phyloP scores from a whole-genome alignment of 176 grass and related monocot species.

The Bothriochloa decipiens region DNA sequence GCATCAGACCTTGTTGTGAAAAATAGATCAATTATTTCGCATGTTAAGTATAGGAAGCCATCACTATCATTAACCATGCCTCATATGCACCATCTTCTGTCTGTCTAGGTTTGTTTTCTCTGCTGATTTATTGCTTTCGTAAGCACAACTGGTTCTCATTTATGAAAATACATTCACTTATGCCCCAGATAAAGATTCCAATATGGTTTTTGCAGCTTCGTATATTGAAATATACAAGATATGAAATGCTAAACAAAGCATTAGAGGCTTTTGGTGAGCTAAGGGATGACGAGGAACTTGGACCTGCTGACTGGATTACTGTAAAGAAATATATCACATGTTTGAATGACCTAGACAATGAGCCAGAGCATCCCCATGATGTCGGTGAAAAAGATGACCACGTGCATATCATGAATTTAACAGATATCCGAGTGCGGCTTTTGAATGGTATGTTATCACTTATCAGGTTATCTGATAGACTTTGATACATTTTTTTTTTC shows the following conservation, averaged over 20 bases:
- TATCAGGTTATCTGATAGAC: neutral
- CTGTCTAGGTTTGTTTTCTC: neutral
- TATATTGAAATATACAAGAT: conserved; percentile 79
- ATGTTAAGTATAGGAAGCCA: neutral
- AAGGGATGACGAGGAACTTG: conserved; percentile 94
- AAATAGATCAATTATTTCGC: neutral
- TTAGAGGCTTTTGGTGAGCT: conserved; percentile 85
- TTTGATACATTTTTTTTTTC: neutral
- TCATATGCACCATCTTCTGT: conserved; percentile 17
- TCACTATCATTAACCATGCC: conserved; percentile 5
- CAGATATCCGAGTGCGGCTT: conserved; percentile 79
- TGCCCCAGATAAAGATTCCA: neutral
- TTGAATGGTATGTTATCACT: conserved; percentile 71
- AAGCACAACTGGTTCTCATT: conserved; percentile 3
- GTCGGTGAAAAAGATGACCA: conserved; percentile 51
- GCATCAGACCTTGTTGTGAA: neutral
- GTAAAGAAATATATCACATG: conserved; percentile 88
- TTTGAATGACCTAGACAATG: conserved; percentile 77
- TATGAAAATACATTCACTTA: conserved; percentile 23
- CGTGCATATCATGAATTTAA: conserved; percentile 65
- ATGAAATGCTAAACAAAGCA: conserved; percentile 94
- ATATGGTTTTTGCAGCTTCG: conserved; percentile 67
- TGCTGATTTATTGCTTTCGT: neutral
- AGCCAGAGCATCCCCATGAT: conserved; percentile 78
- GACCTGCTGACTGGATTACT: conserved; percentile 84